Conservation (phyloP, 2,329 filamentous ascomycete species). For the Trichoderma breve region DNA sequence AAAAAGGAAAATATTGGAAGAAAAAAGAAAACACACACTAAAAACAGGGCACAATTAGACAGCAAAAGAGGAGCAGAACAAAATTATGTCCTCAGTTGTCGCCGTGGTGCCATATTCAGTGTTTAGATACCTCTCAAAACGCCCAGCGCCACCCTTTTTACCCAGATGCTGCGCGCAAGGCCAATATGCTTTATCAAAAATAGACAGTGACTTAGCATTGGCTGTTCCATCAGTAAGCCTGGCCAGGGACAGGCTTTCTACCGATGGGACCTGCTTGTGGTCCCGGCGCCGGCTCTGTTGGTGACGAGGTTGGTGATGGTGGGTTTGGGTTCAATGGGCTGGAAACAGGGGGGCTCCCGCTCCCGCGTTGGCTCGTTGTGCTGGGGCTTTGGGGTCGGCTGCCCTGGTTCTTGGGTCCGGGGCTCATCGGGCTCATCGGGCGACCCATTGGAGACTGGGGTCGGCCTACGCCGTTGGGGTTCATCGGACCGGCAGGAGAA, state of each 20-base stretch:
- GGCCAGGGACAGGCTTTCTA: conserved; percentile 57
- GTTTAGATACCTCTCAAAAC: conserved; percentile 28
- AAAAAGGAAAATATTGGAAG: neutral
- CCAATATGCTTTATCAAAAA: conserved; percentile 22
- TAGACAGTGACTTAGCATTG: neutral
- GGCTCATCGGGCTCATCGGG: conserved; percentile 42
- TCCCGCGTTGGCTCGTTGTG: conserved; percentile 41
- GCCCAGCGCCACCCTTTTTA: conserved; percentile 29
- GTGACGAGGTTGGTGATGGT: conserved; percentile 13
- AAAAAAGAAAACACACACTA: conserved; percentile 16
- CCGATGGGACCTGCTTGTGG: conserved; percentile 44
- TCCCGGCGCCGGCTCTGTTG: conserved; percentile 31
- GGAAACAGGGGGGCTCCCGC: conserved; percentile 44
- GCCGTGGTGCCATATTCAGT: conserved; percentile 25
- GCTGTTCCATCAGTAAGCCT: conserved; percentile 42
- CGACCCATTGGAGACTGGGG: conserved; percentile 36
- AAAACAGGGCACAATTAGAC: conserved; percentile 25
- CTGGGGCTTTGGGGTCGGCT: conserved; percentile 43
- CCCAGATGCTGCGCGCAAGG: conserved; percentile 24
- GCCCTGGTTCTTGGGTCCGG: conserved; percentile 39
- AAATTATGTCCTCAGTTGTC: conserved; percentile 25
- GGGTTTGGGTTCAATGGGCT: conserved; percentile 46
- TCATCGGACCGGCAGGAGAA: conserved; percentile 42
- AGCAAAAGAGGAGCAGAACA: conserved; percentile 22
- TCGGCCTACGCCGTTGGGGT: conserved; percentile 23